Evolutionary conservation across 2,329 filamentous ascomycete species (phyloP), one percentile per base, ranked within the genome.

Genomic region (Fusarium sp.): DNA sequence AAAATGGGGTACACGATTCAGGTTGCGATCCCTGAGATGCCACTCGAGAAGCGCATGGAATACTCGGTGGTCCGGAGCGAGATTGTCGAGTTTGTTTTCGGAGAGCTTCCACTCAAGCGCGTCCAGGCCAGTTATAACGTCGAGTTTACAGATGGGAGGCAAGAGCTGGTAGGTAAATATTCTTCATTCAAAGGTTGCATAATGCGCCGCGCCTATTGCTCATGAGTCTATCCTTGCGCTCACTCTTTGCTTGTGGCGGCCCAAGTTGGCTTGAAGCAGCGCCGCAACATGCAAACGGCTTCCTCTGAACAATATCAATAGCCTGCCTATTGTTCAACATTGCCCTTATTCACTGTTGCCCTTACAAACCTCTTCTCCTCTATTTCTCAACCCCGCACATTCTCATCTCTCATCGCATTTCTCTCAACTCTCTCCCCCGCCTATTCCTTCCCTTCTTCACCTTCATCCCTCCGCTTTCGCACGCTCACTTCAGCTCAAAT

Each of bases 71-170:
- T 80, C 3, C 68, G 73, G 1, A 84, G 81, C 62, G 73, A 79
- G 33, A 73, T 77, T 2, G 75, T 85, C 13, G 78, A 83, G 34
- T 74, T 69, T 4, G 69, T 86, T 4, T 46, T 78, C 1, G 75
- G 76, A 5, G 71, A 80, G 57, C 67, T 76, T 13, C 64, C 71
- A 1, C 70, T 70, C 1, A 72, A 75, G 13, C 62, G 66, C 8
- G 72, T 68, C 6, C 69, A 78, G 9, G 20, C 71, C 2, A 74
- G 73, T 20, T 83, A 81, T 44, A 74, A 70, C 4, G 76, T 83
- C 10, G 82, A 84, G 63, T 85, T 84, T 51, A 79, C 80, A 29
- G 83, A 85, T 68, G 84, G 83, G 23, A 78, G 79, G 54, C 70
- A 80, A 66, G 79, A 83, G 58, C 63, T 79, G 70, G 84, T 86